Evolutionary conservation across 495 filamentous ascomycete species (phyloP).

Genomic region (Hyaloscypha finlandica): DNA sequence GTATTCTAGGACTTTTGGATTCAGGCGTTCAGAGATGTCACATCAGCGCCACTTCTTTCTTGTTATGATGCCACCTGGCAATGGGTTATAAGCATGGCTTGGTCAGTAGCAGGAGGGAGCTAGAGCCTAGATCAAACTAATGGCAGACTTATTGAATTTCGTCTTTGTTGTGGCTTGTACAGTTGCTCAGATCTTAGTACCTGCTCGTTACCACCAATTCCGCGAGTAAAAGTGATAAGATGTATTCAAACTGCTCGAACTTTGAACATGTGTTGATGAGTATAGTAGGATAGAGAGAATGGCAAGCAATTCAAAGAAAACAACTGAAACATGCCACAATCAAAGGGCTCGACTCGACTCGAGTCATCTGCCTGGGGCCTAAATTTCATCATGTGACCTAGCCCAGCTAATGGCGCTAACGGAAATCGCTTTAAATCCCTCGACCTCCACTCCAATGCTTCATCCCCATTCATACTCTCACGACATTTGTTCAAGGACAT

Average conservation of each 20-base stretch:
- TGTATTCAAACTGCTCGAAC: no score
- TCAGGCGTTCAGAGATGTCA: constrained; percentile 4
- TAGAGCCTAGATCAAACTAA: background rate
- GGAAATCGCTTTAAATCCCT: background rate
- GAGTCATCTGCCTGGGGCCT: background rate
- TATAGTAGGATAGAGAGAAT: no score
- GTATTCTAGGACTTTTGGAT: background rate
- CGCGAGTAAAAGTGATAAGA: background rate
- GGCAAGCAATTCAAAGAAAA: no score
- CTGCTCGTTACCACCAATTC: background rate
- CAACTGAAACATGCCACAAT: no score
- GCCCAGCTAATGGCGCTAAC: no score
- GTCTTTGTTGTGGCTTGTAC: background rate
- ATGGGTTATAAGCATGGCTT: constrained; percentile 1
- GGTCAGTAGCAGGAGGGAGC: background rate
- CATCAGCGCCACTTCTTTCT: constrained; percentile 4
- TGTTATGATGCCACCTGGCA: background rate
- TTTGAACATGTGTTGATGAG: no score
- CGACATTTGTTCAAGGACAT: background rate
- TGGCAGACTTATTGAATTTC: background rate
- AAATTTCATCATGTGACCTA: no score
- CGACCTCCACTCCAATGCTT: background rate
- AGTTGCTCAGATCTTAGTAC: background rate
- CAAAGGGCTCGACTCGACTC: background rate
- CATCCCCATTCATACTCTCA: no score